Percentiles rank a stretch among this genome's conserved stretches.
Conservation (phyloP, 371 early-diverging fungal genomes). For the Haplosporangium sp. region DNA sequence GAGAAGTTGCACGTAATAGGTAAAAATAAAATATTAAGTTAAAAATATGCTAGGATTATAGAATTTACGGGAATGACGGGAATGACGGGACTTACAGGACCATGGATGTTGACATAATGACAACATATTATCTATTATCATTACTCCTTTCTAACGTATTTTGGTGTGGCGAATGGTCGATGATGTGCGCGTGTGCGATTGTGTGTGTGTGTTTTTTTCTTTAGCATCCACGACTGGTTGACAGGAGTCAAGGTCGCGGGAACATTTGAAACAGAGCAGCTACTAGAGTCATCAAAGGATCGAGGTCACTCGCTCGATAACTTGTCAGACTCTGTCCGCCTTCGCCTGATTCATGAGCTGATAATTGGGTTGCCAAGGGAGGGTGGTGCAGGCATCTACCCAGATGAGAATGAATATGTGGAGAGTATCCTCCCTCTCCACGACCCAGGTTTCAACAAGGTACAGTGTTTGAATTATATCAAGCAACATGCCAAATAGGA, state of each 20-base stretch:
- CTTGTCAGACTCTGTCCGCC: constrained; percentile 77
- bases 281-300: constrained; percentile 25
- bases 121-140: background rate
- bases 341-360: constrained; percentile 78
- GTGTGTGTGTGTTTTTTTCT: background rate
- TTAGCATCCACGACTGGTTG: constrained; percentile 74
- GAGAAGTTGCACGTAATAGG: constrained; percentile 29
- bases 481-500: background rate
- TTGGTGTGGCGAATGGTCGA: background rate
- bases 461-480: no score
- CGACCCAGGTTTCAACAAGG: constrained; percentile 76
- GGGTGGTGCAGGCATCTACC: constrained; percentile 77
- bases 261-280: constrained; percentile 18
- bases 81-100: no score
- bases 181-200: no score
- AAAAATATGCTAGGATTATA: background rate
- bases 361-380: constrained; percentile 71
- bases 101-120: background rate
- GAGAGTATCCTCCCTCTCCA: constrained; percentile 83
- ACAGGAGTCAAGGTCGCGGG: constrained; percentile 59
- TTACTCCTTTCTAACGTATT: background rate
- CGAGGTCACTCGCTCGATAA: constrained; percentile 31
- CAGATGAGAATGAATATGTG: constrained; percentile 64
- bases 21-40: constrained; percentile 6
- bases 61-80: no score